Evolutionary conservation across 2,329 filamentous ascomycete species (phyloP).

Genomic region (Ilyonectria mors-panacis): DNA sequence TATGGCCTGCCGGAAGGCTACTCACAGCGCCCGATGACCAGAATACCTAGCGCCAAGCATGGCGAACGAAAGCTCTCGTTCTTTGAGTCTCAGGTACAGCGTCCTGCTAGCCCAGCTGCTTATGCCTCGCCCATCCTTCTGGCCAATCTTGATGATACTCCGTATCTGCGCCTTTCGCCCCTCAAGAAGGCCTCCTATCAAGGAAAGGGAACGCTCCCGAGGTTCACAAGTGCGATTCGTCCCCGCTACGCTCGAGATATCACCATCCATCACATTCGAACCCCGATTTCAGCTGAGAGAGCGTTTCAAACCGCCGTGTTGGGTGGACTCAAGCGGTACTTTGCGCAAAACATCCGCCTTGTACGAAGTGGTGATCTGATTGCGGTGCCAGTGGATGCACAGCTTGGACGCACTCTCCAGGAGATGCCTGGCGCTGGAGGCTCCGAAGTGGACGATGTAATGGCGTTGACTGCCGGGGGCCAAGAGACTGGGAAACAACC

Average conservation of each 20-base stretch:
- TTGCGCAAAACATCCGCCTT: conserved; percentile 85
- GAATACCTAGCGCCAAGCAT: conserved; percentile 70
- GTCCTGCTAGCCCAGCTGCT: conserved; percentile 70
- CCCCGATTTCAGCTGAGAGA: conserved; percentile 88
- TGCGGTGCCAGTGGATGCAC: conserved; percentile 89
- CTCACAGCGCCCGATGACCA: conserved; percentile 71
- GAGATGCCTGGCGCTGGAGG: conserved; percentile 74
- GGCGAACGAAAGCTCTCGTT: conserved; percentile 71
- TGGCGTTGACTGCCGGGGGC: conserved; percentile 65
- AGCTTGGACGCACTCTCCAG: conserved; percentile 85
- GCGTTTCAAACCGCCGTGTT: conserved; percentile 89
- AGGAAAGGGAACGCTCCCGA: conserved; percentile 67
- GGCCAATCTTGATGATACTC: conserved; percentile 84
- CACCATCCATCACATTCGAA: conserved; percentile 89
- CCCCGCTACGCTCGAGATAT: conserved; percentile 80
- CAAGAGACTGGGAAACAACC: conserved; percentile 45
- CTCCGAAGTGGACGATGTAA: conserved; percentile 80
- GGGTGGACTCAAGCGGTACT: conserved; percentile 88
- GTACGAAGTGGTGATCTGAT: conserved; percentile 91
- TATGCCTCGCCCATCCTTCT: conserved; percentile 91
- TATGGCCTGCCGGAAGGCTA: conserved; percentile 89
- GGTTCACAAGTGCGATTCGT: conserved; percentile 68
- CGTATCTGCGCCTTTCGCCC: conserved; percentile 84
- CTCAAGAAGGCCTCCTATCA: conserved; percentile 69
- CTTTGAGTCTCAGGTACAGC: conserved; percentile 78